Base-by-base conservation (phyloP, 1,139 yeast genomes). In the Pichia sp. region DNA sequence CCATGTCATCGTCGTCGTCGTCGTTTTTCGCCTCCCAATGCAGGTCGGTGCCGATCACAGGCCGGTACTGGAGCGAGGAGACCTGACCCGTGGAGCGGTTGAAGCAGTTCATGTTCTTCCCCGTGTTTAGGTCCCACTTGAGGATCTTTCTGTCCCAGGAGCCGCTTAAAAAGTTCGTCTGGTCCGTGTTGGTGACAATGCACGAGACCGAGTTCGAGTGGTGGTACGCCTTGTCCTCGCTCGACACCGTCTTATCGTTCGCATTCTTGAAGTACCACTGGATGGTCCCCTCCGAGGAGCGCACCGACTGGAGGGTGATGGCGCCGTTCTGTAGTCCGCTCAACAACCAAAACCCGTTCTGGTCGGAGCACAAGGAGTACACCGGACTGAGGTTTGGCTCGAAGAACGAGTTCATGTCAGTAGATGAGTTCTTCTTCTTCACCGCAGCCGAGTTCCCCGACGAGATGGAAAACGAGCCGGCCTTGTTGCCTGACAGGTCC, bases 251-350 rank as follows among this genome's bases (percentile, higher is more conserved):
- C 16, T 49, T 38, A 3, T 48, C 59, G 15, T 50, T 53, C n/a
- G 59, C 55, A 36, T 59, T 61, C 47, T 59, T 59, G 68, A 93
- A 84, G 67, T 89, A 88, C 64, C 90, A 90, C 52, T 86, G 87
- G 15, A 88, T 81, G 26, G 78, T 71, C 5, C 99, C 99, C 70
- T 92, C 98, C 65, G 80, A 82, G 64, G 89, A 86, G 53, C 96
- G 75, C 65, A 90, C 81, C 1, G 95, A 84, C 67, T 90, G 96
- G 53, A 93, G 68, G 1, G 92, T 79, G 43, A 95, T 89, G 0
- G 97, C 97, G 34, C 99, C 99, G 29, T 84, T 76, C 42, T 81
- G 76, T 29, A 90, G 75, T 0, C 99, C 99, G 16, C 95, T 80
- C 40, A 92, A 71, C 53, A 95, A 74, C 95, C 97, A 93, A 52